These are phyloP conservation scores for Lasiodiplodia hormozganensis DNA, from an alignment of 2,329 filamentous ascomycete genomes.

Conservation along the genomic window DNA sequence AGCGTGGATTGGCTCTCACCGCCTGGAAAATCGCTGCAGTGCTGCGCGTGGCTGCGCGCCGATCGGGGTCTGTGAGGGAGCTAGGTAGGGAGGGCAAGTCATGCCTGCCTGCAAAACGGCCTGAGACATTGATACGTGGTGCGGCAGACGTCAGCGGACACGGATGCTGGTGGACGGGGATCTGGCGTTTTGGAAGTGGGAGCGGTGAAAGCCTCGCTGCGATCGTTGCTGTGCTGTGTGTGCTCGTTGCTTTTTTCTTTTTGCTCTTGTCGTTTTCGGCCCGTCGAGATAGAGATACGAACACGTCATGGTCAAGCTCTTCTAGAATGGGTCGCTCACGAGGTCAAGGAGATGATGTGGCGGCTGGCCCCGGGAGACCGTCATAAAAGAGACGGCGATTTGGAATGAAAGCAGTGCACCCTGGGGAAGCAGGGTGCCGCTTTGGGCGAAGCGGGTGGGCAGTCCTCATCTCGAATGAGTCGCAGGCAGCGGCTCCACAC, in stretches of 20 bases:
- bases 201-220: constrained; percentile 19
- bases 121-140: constrained; percentile 21
- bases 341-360: constrained; percentile 5
- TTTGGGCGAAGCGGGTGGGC: not conserved
- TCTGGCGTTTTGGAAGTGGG: constrained; percentile 1
- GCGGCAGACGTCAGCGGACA: constrained; percentile 21
- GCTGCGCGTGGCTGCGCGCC: constrained; percentile 5
- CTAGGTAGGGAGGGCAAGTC: constrained; percentile 10
- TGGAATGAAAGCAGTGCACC: not conserved
- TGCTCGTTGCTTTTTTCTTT: not conserved
- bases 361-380: not conserved
- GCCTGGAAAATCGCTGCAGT: not conserved
- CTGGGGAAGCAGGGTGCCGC: not conserved
- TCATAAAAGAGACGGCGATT: not conserved
- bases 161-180: constrained; percentile 14
- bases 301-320: not conserved
- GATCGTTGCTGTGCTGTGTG: not conserved
- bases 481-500: not conserved
- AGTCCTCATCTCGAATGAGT: constrained; percentile 18
- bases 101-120: constrained; percentile 11
- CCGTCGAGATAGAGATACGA: constrained; percentile 9
- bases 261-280: not conserved
- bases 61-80: constrained; percentile 6
- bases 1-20: constrained; percentile 6
- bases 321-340: not conserved